Evolutionary conservation across 164 flowering plant genomes (phyloP).

Genomic region (Saururus chinensis): DNA sequence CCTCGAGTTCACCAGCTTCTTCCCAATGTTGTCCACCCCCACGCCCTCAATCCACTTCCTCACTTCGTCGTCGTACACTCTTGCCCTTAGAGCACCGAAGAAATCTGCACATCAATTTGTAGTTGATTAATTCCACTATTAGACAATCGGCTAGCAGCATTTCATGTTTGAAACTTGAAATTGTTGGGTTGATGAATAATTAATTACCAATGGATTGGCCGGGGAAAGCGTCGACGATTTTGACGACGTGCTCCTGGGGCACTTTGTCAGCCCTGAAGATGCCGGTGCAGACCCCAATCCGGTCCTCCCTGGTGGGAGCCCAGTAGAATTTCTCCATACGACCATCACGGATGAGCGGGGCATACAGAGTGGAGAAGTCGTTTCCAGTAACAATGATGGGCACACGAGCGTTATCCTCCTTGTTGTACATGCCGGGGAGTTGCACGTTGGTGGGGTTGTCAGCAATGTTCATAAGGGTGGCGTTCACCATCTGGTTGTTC

Average conservation of each 20-base stretch:
- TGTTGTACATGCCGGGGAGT: constrained; percentile 49
- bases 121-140: no score
- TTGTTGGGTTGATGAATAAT: not conserved
- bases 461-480: constrained; percentile 50
- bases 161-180: no score
- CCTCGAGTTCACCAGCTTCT: constrained; percentile 45
- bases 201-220: constrained; percentile 37
- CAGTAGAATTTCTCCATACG: constrained; percentile 56
- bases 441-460: constrained; percentile 47
- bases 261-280: constrained; percentile 30
- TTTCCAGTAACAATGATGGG: constrained; percentile 49
- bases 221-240: constrained; percentile 35
- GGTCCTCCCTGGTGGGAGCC: constrained; percentile 41
- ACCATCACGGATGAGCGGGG: constrained; percentile 52
- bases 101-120: constrained; percentile 20
- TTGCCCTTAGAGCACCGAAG: constrained; percentile 45
- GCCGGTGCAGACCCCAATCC: constrained; percentile 39
- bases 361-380: constrained; percentile 44
- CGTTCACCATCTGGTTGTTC: constrained; percentile 52
- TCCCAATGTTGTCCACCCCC: constrained; percentile 30
- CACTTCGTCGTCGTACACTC: constrained; percentile 43
- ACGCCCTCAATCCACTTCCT: constrained; percentile 38
- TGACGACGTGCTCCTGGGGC: constrained; percentile 20
- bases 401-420: constrained; percentile 35
- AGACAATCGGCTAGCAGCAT: no score